Base-by-base conservation (phyloP, 2,329 filamentous ascomycete species). In the Cladophialophora exuberans region DNA sequence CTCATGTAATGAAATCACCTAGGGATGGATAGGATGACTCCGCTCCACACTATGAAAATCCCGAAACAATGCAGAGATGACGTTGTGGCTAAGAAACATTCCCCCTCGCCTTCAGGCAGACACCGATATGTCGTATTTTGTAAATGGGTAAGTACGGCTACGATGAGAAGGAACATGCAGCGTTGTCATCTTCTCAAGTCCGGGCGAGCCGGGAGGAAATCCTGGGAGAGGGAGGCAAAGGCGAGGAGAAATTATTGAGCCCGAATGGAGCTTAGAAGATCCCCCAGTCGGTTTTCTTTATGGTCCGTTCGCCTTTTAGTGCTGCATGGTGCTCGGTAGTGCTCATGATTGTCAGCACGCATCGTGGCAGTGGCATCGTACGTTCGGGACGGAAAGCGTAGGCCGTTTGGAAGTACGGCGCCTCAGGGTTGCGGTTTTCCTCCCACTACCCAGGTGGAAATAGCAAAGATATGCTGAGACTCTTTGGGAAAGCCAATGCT, bases 131-230 rank as follows among this genome's bases (percentile, higher is more conserved):
- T 51, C 47, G 47, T 51, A 33, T 30, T 33, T 23, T 26, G 36
- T 28, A 35, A 33, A 20, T 20, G 18, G 48, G 38, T 41, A 42
- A 36, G 3, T 23, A 33, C 28, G 26, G 36, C 25, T 6, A 25
- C 36, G 42, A 35, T 35, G 28, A 30, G 28, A 45, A 18, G 42
- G 6, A 42, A 23, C 31, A 41, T 50, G 47, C 47, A 31, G 35
- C 48, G 28, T 47, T 54, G 51, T 54, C 51, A 54, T 47, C 42
- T 31, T 51, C 25, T 35, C 25, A 28, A 33, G 4, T 49, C 48
- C 48, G 48, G 48, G 18, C 17, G 23, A 41, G 23, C 48, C 48
- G 48, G 48, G 35, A 51, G 38, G 48, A 33, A 35, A 42, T n/a
- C 36, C 36, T 35, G 13, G 38, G 26, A 25, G n/a, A 23, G 17